Evolutionary conservation across 805 yeast species (phyloP).

Genomic region (Cyberlindnera lachancei): DNA sequence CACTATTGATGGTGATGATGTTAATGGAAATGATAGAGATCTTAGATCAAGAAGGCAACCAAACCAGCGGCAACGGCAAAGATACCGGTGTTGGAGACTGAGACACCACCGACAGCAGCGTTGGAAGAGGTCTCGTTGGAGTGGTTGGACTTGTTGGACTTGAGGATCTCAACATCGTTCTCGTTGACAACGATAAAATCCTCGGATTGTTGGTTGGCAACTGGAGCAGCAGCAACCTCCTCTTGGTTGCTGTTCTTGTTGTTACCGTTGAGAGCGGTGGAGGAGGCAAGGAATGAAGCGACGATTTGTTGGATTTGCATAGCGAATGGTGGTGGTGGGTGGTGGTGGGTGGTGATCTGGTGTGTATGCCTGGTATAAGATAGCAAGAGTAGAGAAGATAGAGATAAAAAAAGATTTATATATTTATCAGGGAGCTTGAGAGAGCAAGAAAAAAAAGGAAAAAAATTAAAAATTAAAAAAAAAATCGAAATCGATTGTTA

Average conservation of each 20-base stretch:
- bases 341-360: not conserved
- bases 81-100: slow-evolving; percentile 13
- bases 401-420: no score
- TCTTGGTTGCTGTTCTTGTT: slow-evolving; percentile 4
- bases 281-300: slow-evolving; percentile 22
- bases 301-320: slow-evolving; percentile 27
- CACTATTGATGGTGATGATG: no score
- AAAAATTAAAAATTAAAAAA: no score
- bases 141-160: slow-evolving; percentile 10
- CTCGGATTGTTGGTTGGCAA: no score
- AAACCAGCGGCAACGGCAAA: slow-evolving; percentile 21
- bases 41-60: slow-evolving; percentile 21
- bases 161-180: slow-evolving; percentile 7
- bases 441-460: not conserved
- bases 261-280: slow-evolving; percentile 13
- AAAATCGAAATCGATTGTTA: not conserved
- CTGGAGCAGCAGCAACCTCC: slow-evolving; percentile 4
- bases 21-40: not conserved
- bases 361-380: no score
- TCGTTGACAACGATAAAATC: slow-evolving; percentile 14
- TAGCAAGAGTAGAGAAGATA: no score
- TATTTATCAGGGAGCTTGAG: no score
- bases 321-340: slow-evolving; percentile 2
- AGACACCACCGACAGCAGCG: slow-evolving; percentile 19
- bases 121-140: slow-evolving; percentile 22